Evolutionary conservation across 2,329 filamentous ascomycete species (phyloP), one percentile per base, ranked within the genome.

Genomic region (Cercospora nicotianae): DNA sequence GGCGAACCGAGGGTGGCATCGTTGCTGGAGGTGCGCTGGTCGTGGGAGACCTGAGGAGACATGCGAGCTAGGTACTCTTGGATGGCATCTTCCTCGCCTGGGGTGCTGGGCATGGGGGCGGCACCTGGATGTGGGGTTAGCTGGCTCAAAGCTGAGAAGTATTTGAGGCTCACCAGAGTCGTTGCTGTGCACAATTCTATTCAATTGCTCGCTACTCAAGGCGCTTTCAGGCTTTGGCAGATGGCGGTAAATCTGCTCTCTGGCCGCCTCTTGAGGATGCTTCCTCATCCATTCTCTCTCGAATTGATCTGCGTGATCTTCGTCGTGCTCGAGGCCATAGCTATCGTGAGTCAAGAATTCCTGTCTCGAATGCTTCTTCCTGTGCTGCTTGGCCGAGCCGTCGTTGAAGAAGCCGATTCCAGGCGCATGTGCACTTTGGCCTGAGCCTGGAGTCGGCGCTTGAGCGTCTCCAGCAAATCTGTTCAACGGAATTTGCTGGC

Each of bases 391-490:
- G 71, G 64, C 28, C 77, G 77, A 84, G 76, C 83, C 83, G 71
- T 87, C 84, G 66, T 84, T 83, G 76, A 83, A 84, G 76, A 85
- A 87, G 36, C 84, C 84, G 74, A 86, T 79, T 45, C 83, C 83
- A 39, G 81, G 74, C 48, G 78, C 70, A 66, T 76, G 82, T 59
- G 79, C 75, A 62, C 79, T 73, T 16, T 77, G 75, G 67, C 80
- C 82, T 8, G 89, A 90, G 2, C 89, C 87, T 1, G 94, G 93
- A 2, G 94, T 95, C 2, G 95, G 95, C 13, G 95, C 95, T 81
- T 99, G 95, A 9, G 98, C 95, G 78, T 98, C 94, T 69, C 95
- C 95, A 53, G 95, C 92, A 78, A 95, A 88, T 63, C 90, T 91
- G 77, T 95, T 91, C 92, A 99, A 95, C 60, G 95, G 95, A 45